Evolutionary conservation across 2,329 filamentous ascomycete genomes (phyloP).

Genomic region (Claviceps sp.): DNA sequence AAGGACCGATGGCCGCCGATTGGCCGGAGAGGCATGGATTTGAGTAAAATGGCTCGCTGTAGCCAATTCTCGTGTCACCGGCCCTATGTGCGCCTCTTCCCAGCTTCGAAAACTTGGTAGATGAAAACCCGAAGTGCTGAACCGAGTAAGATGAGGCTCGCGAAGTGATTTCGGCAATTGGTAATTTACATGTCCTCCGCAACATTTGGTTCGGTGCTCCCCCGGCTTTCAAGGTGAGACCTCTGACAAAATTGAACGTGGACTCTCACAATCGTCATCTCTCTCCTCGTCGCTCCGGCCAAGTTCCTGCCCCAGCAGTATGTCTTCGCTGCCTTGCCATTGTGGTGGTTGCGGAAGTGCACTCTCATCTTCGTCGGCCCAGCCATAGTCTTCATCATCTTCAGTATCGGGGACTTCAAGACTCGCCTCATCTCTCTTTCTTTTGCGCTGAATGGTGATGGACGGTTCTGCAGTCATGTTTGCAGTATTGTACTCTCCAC

Average conservation of each 20-base stretch:
- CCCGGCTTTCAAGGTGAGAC: constrained; percentile 5
- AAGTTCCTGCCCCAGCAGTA: constrained; percentile 37
- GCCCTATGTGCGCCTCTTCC: neutral
- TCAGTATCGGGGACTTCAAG: constrained; percentile 49
- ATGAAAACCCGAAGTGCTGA: neutral
- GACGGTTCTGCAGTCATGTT: constrained; percentile 20
- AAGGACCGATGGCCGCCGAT: constrained; percentile 15
- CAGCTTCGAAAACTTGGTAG: neutral
- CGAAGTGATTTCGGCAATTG: constrained; percentile 1
- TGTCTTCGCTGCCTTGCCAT: constrained; percentile 54
- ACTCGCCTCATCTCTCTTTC: constrained; percentile 47
- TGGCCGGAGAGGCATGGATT: neutral
- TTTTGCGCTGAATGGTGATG: constrained; percentile 37
- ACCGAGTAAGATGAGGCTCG: constrained; percentile 1
- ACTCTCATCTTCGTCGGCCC: constrained; percentile 53
- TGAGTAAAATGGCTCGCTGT: neutral
- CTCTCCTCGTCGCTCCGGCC: constrained; percentile 25
- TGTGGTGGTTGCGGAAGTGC: constrained; percentile 48
- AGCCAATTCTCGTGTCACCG: neutral
- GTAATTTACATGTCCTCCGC: constrained; percentile 1
- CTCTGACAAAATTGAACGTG: constrained; percentile 6
- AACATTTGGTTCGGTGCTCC: constrained; percentile 19
- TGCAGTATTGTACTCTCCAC: constrained; percentile 25
- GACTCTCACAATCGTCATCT: constrained; percentile 6
- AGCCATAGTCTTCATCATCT: constrained; percentile 59